A percentile compares a stretch with the other conserved stretches of the same genome.
Conservation (phyloP, 352 stramenopile genomes). For the Pythium aphanidermatum region DNA sequence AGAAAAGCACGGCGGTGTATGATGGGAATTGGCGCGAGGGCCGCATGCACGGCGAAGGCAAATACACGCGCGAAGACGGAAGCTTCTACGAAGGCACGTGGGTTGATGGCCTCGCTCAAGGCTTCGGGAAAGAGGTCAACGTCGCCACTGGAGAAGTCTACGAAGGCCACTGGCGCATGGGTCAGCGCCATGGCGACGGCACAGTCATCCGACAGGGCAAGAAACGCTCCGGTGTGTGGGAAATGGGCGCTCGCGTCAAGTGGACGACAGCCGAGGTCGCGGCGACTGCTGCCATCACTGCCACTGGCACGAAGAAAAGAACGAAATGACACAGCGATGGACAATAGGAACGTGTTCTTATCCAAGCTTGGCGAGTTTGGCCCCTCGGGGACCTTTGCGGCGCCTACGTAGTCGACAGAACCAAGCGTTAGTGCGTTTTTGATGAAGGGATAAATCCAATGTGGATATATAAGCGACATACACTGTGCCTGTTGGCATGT, state of each 20-base stretch:
- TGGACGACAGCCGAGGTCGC: slow-evolving; percentile 58
- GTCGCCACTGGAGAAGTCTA: slow-evolving; percentile 39
- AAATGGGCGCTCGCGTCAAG: slow-evolving; percentile 48
- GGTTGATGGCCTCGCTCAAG: slow-evolving; percentile 51
- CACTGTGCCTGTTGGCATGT: slow-evolving; percentile 39
- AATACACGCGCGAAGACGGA: slow-evolving; percentile 48
- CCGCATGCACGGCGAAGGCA: slow-evolving; percentile 62
- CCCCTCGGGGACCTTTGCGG: slow-evolving; percentile 39
- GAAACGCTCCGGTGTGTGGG: slow-evolving; percentile 46
- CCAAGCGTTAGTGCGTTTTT: not conserved
- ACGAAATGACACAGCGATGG: not conserved
- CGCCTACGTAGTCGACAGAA: slow-evolving; percentile 21
- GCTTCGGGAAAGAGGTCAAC: slow-evolving; percentile 46
- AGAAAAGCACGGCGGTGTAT: slow-evolving; percentile 20
- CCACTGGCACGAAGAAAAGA: slow-evolving; percentile 15
- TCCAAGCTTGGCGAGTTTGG: slow-evolving; percentile 51
- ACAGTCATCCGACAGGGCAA: slow-evolving; percentile 35
- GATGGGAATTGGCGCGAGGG: slow-evolving; percentile 57
- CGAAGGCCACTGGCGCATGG: slow-evolving; percentile 51
- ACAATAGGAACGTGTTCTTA: too few species aligned
- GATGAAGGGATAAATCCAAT: too few species aligned
- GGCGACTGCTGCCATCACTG: not conserved
- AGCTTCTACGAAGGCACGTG: slow-evolving; percentile 65
- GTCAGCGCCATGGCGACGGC: slow-evolving; percentile 53
- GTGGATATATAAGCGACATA: slow-evolving; percentile 26